Percentiles rank a stretch among this genome's conserved stretches.
Evolutionary conservation across 345 rosid genomes (phyloP).

Genomic region (Dipteronia sinensis): DNA sequence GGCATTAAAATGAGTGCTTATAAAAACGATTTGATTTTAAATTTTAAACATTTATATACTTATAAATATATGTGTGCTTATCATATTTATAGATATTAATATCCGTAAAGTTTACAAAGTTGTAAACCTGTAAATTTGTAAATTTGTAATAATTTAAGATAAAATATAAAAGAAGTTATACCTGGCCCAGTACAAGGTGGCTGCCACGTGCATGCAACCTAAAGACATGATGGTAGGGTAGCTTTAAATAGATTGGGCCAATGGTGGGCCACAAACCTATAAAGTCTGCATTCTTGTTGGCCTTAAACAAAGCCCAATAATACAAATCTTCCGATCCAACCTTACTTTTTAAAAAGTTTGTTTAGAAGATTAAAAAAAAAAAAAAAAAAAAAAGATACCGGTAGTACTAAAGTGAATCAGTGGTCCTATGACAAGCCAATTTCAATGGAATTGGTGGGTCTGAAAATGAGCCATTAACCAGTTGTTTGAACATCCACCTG

Average conservation of each 20-base stretch:
- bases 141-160: no score
- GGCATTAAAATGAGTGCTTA: no score
- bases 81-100: no score
- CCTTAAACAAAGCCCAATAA: conserved; percentile 13
- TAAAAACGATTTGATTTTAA: no score
- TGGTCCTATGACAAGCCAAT: conserved; percentile 42
- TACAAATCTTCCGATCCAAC: background rate
- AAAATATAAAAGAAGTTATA: background rate
- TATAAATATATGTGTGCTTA: no score
- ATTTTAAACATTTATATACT: no score
- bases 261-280: conserved; percentile 14
- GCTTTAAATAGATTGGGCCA: conserved; percentile 6
- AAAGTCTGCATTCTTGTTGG: background rate
- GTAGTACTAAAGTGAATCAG: background rate
- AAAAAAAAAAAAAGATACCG: background rate
- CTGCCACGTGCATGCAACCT: conserved; percentile 6
- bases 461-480: conserved; percentile 47
- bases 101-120: no score
- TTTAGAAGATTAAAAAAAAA: conserved; percentile 9
- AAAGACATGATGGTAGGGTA: background rate
- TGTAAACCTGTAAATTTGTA: no score
- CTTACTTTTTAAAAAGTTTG: conserved; percentile 13
- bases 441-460: conserved; percentile 54
- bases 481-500: conserved; percentile 48
- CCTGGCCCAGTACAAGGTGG: background rate